Base-by-base conservation (phyloP, 257 asterid species). In the Solanum dulcamara region DNA sequence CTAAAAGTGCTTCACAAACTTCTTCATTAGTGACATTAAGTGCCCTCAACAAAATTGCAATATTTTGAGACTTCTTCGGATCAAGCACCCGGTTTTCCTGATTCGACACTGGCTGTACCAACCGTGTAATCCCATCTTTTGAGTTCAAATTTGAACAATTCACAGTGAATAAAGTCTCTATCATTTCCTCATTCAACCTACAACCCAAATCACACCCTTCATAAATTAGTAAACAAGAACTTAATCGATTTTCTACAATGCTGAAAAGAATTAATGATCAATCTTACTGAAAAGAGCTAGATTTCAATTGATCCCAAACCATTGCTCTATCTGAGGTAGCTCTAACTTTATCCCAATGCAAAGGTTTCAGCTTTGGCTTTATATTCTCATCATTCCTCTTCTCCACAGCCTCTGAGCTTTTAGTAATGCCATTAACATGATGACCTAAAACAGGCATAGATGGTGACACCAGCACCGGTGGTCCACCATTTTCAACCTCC, bases 281-380 rank as follows among this genome's bases (percentile, higher is more conserved):
- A 84, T 88, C 98, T 92, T 88, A 95, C 98, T 93, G 94, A 83
- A 95, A 94, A 72, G 98, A 92, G 85, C 93, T 93, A 28, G 97
- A 90, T 84, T 91, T 94, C 67, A 94, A 82, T 72, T 94, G 96
- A 90, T 95, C 97, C 98, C 98, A 95, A 84, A 91, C 95, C 96
- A 93, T 94, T 42, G 90, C 92, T 87, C 93, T 89, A 57, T 95
- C 95, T 30, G 98, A 92, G 81, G 95, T 89, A 51, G 95, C 92
- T 88, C 95, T 93, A 42, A 94, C 96, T 93, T 95, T 95, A 89
- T 95, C 98, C 98, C 98, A 95, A 33, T 95, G 98, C 92, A 94
- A 86, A 82, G 98, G 91, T 87, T 95, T 95, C 85, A 94, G 87
- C 92, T 89, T 94, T 7, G 94, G 96, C 91, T 91, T 93, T 86